A percentile compares a stretch with the other conserved stretches of the same genome.
These are phyloP conservation scores for Pseudogymnoascus sp. DNA, from an alignment of 2,329 filamentous ascomycete genomes.

Conservation along the genomic window DNA sequence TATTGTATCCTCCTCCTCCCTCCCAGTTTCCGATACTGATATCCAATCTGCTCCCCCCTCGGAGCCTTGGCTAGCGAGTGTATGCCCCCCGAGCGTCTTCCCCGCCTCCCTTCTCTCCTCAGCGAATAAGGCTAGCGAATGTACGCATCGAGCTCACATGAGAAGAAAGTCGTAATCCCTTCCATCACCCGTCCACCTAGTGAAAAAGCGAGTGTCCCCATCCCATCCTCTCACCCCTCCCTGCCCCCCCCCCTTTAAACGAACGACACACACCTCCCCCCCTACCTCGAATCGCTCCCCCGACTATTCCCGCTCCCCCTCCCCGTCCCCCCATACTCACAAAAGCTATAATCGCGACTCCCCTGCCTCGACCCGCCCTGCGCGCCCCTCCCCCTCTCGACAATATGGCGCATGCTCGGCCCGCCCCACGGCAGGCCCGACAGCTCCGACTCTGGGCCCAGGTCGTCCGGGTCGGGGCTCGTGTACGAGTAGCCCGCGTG, in stretches of 20 bases:
- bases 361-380: constrained; percentile 27
- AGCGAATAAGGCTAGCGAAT: not conserved
- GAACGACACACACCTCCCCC: not conserved
- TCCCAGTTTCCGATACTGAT: not conserved
- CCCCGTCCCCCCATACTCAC: constrained; percentile 25
- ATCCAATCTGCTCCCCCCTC: not conserved
- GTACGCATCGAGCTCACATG: not conserved
- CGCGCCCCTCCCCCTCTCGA: constrained; percentile 36
- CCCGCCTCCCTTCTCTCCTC: not conserved
- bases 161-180: not conserved
- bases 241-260: not conserved
- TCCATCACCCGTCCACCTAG: not conserved
- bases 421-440: constrained; percentile 67
- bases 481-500: constrained; percentile 57
- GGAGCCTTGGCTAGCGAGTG: not conserved
- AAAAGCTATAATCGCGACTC: constrained; percentile 18
- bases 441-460: constrained; percentile 43
- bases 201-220: not conserved
- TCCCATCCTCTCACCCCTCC: not conserved
- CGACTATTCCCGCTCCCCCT: constrained; percentile 17
- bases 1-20: not conserved
- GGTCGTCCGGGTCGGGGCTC: constrained; percentile 48
- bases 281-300: constrained; percentile 20
- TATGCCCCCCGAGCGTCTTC: not conserved
- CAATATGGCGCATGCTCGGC: constrained; percentile 48